These are phyloP conservation scores for Exophiala bonariae DNA, from an alignment of 2,329 filamentous ascomycete genomes.

Conservation along the genomic window DNA sequence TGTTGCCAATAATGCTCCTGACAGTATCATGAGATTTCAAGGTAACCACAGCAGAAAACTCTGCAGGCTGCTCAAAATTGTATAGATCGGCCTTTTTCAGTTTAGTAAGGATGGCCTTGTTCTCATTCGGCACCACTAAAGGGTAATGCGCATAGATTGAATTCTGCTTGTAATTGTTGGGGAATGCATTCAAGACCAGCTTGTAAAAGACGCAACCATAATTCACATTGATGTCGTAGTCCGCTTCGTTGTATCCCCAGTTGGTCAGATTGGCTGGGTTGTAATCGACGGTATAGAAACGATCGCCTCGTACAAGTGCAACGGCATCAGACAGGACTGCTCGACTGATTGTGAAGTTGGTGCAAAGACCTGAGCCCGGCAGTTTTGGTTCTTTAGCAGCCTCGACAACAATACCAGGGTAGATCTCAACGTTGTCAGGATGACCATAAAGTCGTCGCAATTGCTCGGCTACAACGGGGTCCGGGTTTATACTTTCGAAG, in stretches of 20 bases:
- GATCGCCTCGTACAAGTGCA: conserved; percentile 45
- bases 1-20: conserved; percentile 31
- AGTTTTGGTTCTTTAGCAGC: conserved; percentile 53
- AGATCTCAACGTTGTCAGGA: conserved; percentile 57
- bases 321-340: conserved; percentile 48
- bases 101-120: conserved; percentile 41
- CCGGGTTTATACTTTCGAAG: conserved; percentile 55
- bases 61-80: conserved; percentile 36
- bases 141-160: conserved; percentile 53
- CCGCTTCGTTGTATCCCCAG: conserved; percentile 45
- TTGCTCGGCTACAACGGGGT: conserved; percentile 47
- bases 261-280: conserved; percentile 43
- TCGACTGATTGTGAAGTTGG: conserved; percentile 45
- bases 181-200: conserved; percentile 49
- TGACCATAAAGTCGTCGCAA: conserved; percentile 51
- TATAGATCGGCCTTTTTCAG: conserved; percentile 44
- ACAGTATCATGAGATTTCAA: conserved; percentile 46
- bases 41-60: conserved; percentile 33
- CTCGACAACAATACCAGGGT: conserved; percentile 59
- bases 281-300: conserved; percentile 46
- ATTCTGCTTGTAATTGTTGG: conserved; percentile 47
- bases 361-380: conserved; percentile 50
- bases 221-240: conserved; percentile 44
- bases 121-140: conserved; percentile 49
- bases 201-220: conserved; percentile 54